Conservation (phyloP, 192 early-diverging fungal genomes). For the Backusella parvicylindrica region DNA sequence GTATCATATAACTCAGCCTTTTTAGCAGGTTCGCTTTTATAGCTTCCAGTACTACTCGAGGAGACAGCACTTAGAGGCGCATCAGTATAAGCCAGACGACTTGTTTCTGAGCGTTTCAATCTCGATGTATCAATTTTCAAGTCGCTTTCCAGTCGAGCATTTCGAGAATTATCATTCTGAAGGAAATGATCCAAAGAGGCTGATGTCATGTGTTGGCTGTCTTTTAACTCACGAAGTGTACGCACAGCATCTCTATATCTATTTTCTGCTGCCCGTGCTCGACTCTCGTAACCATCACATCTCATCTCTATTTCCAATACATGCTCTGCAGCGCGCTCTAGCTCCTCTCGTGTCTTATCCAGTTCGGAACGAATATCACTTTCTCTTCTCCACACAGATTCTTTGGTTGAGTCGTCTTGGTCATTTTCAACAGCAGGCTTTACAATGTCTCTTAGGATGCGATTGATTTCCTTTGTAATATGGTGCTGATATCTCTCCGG, state of each 20-base stretch:
- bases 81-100: background rate
- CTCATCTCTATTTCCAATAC: constrained; percentile 19
- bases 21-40: background rate
- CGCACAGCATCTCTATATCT: constrained; percentile 21
- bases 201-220: background rate
- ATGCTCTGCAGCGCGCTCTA: constrained; percentile 19
- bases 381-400: constrained; percentile 36
- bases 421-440: constrained; percentile 31
- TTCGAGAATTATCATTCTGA: background rate
- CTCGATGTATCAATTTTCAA: constrained; percentile 3
- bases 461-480: constrained; percentile 80
- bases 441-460: constrained; percentile 72
- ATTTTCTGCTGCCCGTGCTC: constrained; percentile 24
- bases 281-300: constrained; percentile 24
- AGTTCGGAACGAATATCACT: constrained; percentile 34
- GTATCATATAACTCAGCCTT: background rate
- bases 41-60: background rate
- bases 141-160: background rate
- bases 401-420: constrained; percentile 16
- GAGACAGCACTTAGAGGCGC: background rate
- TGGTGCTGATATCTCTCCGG: constrained; percentile 69
- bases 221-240: constrained; percentile 15
- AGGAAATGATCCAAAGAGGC: background rate
- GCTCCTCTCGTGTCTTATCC: constrained; percentile 23
- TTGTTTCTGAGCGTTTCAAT: background rate